These are phyloP conservation scores for Botrytis deweyae DNA, from an alignment of 2,329 filamentous ascomycete species.

Conservation along the genomic window DNA sequence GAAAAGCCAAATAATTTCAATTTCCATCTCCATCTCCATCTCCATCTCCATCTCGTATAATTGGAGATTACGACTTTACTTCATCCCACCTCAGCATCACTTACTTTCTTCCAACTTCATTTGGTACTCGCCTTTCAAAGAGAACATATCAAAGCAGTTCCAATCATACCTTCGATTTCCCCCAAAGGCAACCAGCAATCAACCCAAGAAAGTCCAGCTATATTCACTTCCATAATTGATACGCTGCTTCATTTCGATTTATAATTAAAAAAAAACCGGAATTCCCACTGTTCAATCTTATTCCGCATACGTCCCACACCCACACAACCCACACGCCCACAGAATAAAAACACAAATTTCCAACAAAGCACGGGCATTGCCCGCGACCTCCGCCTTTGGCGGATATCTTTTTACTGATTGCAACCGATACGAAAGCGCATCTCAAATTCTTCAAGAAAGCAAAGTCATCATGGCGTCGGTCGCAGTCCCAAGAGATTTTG, in stretches of 20 bases:
- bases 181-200: background rate
- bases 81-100: background rate
- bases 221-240: background rate
- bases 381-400: slow-evolving; percentile 30
- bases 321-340: background rate
- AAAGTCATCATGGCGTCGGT: slow-evolving; percentile 36
- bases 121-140: background rate
- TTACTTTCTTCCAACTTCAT: background rate
- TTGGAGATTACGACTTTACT: background rate
- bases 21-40: background rate
- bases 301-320: slow-evolving; percentile 4
- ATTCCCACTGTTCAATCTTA: slow-evolving; percentile 2
- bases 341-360: slow-evolving; percentile 17
- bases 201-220: background rate
- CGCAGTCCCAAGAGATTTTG: slow-evolving; percentile 30
- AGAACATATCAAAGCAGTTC: background rate
- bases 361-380: slow-evolving; percentile 31
- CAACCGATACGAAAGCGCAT: slow-evolving; percentile 20
- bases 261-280: background rate
- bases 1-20: background rate
- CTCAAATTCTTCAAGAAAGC: slow-evolving; percentile 11
- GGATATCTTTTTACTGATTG: slow-evolving; percentile 23
- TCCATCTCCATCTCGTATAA: background rate
- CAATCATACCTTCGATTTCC: background rate
- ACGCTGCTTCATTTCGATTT: background rate